A percentile compares a stretch with the other conserved stretches of the same genome.
Evolutionary conservation across 2,329 filamentous ascomycete genomes (phyloP).

Genomic region (Colletotrichum ledebouriae): DNA sequence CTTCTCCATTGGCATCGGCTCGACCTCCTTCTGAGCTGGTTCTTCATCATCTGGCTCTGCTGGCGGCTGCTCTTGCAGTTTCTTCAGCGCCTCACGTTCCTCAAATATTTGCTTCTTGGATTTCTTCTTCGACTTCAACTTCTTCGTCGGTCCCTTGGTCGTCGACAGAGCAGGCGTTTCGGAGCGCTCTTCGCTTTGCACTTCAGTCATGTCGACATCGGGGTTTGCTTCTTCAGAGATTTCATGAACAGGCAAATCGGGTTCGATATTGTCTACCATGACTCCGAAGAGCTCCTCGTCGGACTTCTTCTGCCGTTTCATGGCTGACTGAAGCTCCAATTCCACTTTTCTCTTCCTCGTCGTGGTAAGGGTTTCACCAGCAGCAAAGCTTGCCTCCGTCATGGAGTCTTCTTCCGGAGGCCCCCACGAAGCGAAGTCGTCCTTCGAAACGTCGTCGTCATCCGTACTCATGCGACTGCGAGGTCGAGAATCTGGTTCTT

Average conservation of each 20-base stretch:
- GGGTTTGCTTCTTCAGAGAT: slow-evolving; percentile 65
- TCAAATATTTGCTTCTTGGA: slow-evolving; percentile 83
- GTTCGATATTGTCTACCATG: slow-evolving; percentile 66
- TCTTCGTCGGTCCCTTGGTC: slow-evolving; percentile 68
- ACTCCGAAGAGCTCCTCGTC: slow-evolving; percentile 84
- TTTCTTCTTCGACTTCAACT: slow-evolving; percentile 77
- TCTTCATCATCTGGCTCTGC: slow-evolving; percentile 43
- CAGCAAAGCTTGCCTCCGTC: slow-evolving; percentile 79
- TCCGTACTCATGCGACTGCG: slow-evolving; percentile 80
- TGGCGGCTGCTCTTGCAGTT: slow-evolving; percentile 64
- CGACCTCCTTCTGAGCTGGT: slow-evolving; percentile 51
- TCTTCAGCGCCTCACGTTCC: slow-evolving; percentile 73
- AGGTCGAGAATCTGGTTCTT: slow-evolving; percentile 86
- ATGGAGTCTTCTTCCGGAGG: slow-evolving; percentile 73
- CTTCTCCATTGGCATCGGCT: slow-evolving; percentile 44
- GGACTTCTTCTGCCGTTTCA: slow-evolving; percentile 84
- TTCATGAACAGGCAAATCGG: slow-evolving; percentile 61
- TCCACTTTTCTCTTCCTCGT: slow-evolving; percentile 81
- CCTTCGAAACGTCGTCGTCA: slow-evolving; percentile 56
- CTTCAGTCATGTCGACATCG: slow-evolving; percentile 61
- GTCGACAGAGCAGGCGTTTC: slow-evolving; percentile 60
- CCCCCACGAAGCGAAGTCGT: slow-evolving; percentile 63
- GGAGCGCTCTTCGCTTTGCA: slow-evolving; percentile 59
- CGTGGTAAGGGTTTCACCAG: slow-evolving; percentile 67
- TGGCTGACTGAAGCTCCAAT: slow-evolving; percentile 74